phyloP scores from a whole-genome alignment of 2,329 filamentous ascomycete genomes.

The Aspergillus piperis region DNA sequence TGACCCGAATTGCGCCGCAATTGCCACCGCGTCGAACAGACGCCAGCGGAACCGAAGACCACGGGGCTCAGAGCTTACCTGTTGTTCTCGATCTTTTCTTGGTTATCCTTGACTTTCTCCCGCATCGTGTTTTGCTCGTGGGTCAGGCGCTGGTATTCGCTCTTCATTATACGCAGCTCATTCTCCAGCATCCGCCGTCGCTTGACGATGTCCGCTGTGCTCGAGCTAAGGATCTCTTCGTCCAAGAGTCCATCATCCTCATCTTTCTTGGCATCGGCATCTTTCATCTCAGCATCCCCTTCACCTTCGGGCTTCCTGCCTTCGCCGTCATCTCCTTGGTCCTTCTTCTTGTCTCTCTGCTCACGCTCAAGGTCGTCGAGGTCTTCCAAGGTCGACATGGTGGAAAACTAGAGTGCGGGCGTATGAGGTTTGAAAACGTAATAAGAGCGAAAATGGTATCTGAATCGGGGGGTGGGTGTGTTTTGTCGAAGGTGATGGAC shows the following conservation, averaged over 20 bases:
- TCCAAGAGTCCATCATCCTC: slow-evolving; percentile 82
- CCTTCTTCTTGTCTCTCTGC: slow-evolving; percentile 71
- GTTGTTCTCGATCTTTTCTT: slow-evolving; percentile 99
- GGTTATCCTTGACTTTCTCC: slow-evolving; percentile 98
- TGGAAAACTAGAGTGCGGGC: neutral
- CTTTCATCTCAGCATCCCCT: slow-evolving; percentile 88
- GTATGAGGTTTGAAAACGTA: neutral
- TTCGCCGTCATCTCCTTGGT: slow-evolving; percentile 59
- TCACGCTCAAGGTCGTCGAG: slow-evolving; percentile 84
- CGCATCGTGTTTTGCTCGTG: slow-evolving; percentile 96
- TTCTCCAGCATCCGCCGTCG: slow-evolving; percentile 92
- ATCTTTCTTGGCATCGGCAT: slow-evolving; percentile 70
- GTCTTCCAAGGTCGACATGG: slow-evolving; percentile 89
- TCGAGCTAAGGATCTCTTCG: slow-evolving; percentile 87
- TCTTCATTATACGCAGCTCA: slow-evolving; percentile 97
- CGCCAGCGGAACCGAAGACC: neutral
- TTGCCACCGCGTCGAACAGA: slow-evolving; percentile 8
- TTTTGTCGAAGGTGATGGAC: slow-evolving; percentile 17
- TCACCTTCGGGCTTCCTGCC: slow-evolving; percentile 60
- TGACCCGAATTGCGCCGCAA: neutral
- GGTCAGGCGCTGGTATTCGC: slow-evolving; percentile 87
- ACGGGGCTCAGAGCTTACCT: slow-evolving; percentile 57
- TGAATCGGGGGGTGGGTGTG: slow-evolving; percentile 13
- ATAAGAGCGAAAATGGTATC: neutral
- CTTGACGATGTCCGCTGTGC: slow-evolving; percentile 91